Percentiles rank a stretch among this genome's conserved stretches.
Evolutionary conservation across 2,329 filamentous ascomycete species (phyloP).

Genomic region (Trichoderma atroviride): DNA sequence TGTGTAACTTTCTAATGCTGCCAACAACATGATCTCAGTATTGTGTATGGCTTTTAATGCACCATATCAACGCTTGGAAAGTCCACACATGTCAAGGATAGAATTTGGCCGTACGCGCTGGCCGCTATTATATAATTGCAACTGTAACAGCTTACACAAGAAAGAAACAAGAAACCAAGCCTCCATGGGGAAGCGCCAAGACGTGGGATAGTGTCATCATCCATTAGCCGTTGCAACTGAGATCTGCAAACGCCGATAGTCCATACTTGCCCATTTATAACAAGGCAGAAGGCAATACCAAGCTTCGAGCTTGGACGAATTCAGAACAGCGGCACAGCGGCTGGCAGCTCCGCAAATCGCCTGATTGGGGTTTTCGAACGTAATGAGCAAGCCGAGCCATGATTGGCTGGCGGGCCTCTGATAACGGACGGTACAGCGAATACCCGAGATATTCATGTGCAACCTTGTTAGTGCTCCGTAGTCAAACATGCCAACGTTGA

Average conservation of each 20-base stretch:
- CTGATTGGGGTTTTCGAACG: conserved; percentile 27
- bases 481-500: conserved; percentile 5
- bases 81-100: neutral
- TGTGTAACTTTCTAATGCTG: no score
- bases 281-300: neutral
- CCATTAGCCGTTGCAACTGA: neutral
- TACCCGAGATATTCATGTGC: conserved; percentile 14
- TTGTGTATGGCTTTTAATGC: no score
- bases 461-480: neutral
- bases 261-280: neutral
- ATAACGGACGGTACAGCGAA: conserved; percentile 17
- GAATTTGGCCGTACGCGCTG: neutral
- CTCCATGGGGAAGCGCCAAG: neutral
- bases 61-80: no score
- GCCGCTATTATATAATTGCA: neutral
- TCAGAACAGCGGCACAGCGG: conserved; percentile 7
- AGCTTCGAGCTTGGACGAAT: neutral
- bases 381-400: conserved; percentile 26
- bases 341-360: conserved; percentile 24
- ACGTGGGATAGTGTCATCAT: neutral
- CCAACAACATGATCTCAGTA: no score
- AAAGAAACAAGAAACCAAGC: neutral
- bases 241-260: neutral
- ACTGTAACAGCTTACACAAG: neutral
- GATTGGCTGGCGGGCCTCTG: conserved; percentile 16